Evolutionary conservation across 2,329 filamentous ascomycete genomes (phyloP), one percentile per base, ranked within the genome.

Genomic region (Escovopsis sp.): DNA sequence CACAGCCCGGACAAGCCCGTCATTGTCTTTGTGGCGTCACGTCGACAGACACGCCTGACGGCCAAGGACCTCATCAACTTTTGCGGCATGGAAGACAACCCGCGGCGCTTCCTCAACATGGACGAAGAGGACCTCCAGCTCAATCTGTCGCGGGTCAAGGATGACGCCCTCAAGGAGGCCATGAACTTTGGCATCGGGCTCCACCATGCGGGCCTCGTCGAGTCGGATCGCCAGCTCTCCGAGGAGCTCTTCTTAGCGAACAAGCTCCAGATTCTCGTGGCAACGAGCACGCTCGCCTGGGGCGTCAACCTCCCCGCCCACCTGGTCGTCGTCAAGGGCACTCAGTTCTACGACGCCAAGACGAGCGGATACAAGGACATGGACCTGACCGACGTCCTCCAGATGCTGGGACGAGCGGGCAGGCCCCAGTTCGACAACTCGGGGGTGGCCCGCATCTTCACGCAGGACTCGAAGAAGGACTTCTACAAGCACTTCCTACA

Each of bases 401-500:
- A 98, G 63, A 98, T 98, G 91, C 70, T 98, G 25, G 91, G 91
- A 51, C 81, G 91, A 62, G 91, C 91, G 11, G 91, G 91, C 13
- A 83, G 91, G 47, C 91, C 91, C 4, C 91, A 98, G 57, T 98
- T 98, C 58, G 91, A 98, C 60, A 84, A 81, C 41, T 94, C 88
- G 0, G 91, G 93, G 50, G 93, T 98, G 43, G 93, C 91, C 9
- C 81, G 89, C 27, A 98, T 98, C 56, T 94, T 98, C 57, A 98
- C 91, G 0, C 88, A 98, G 54, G 88, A 96, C 53, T 70, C 89
- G 2, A 98, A 96, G 70, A 98, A 98, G 63, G 86, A 93, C 45
- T 98, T 98, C 61, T 98, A 98, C 66, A 98, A 98, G 67, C 91
- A 98, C 63, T 98, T 98, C 65, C 64, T 98, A 42, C 91, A 98